Evolutionary conservation across 176 grass and related monocot genomes (phyloP), one percentile per base, ranked within the genome.

Genomic region (Avena atlantica): DNA sequence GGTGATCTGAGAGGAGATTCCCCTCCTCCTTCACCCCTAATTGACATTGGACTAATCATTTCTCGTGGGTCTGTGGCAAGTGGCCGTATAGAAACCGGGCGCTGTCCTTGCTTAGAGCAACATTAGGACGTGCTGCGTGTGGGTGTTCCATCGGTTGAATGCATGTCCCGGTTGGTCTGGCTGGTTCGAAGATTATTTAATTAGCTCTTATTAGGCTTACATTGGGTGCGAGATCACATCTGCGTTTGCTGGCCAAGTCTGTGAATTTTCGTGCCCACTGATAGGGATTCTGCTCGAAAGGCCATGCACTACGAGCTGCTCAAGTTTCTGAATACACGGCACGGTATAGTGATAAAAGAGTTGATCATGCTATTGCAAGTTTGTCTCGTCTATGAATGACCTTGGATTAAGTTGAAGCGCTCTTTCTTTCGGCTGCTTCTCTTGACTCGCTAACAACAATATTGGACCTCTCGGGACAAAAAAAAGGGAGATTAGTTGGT

Each of bases 1-100:
- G 53, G 76, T 60, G 76, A 91, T 88, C 85, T 79, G 89, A 75
- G 76, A 56, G 24, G 76, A 91, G 85, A 91, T 84, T 69, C 85
- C 81, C 50, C 13, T 13, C 72, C 76, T 37, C 40, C 16, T 74
- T n/a, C n/a, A n/a, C 74, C 44, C 47, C 81, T 70, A 81, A 85
- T 85, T 85, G 86, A 88, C 89, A 81, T 85, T 63, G 50, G 37
- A 34, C 86, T 88, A 63, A 91, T 88, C 76, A 88, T 91, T 85
- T 91, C 77, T 91, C 89, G 81, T 88, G 89, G 81, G 86, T 52
- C 61, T 77, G 5, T 42, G 8, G 42, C 82, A 81, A 88, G 67
- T 77, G 75, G 82, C 5, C 19, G 3, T 88, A 70, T 77, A 88
- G 14, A 85, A 70, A 63, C 55, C 2, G 0, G 81, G 70, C 27